These are phyloP conservation scores for Glaciozyma antarctica DNA, from an alignment of 768 basidiomycete species.

Conservation along the genomic window DNA sequence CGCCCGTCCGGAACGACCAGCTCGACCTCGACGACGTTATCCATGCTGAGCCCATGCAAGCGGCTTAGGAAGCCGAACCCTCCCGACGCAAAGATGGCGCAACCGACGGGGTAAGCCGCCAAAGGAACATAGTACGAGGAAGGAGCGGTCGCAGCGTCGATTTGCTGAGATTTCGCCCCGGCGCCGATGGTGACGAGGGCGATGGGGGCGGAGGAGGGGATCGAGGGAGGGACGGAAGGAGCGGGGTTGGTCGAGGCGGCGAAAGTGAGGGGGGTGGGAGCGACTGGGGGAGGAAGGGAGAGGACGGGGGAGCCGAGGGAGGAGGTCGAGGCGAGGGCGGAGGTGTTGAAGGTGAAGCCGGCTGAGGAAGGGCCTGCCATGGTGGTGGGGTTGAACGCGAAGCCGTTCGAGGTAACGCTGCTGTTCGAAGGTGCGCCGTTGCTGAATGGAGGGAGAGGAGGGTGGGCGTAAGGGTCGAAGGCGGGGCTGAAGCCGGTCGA, in stretches of 20 bases:
- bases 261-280: slow-evolving; percentile 48
- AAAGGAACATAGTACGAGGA: slow-evolving; percentile 41
- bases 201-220: neutral
- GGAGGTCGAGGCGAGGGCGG: neutral
- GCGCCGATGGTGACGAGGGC: slow-evolving; percentile 67
- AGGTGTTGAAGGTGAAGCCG: neutral
- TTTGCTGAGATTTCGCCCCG: slow-evolving; percentile 71
- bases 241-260: slow-evolving; percentile 38
- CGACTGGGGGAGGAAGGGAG: slow-evolving; percentile 9
- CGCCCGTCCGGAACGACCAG: slow-evolving; percentile 82
- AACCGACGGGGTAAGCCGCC: slow-evolving; percentile 41
- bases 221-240: slow-evolving; percentile 33
- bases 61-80: slow-evolving; percentile 84
- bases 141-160: slow-evolving; percentile 64
- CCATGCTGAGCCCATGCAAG: slow-evolving; percentile 73
- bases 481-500: neutral
- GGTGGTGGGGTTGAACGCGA: neutral
- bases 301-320: neutral
- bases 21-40: slow-evolving; percentile 83
- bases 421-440: slow-evolving; percentile 35
- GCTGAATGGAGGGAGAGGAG: neutral
- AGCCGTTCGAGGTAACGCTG: neutral
- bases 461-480: neutral
- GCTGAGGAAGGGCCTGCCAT: too few species aligned
- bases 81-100: slow-evolving; percentile 46